Conservation (phyloP, 2,329 filamentous ascomycete genomes). For the Pestalotiopsis sp. region DNA sequence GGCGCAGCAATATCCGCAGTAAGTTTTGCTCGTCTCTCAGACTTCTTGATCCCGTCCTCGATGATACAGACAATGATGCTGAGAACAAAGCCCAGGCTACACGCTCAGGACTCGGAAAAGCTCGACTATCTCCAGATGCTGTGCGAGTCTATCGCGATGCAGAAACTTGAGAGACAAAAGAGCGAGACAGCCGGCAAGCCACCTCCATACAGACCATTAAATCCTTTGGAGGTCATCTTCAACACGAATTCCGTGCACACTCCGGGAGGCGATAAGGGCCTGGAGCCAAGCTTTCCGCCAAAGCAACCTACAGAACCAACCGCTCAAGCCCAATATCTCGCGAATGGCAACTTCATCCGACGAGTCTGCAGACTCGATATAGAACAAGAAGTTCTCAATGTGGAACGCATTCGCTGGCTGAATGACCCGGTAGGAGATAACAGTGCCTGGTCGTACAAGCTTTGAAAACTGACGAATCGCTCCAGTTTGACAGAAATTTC, state of each 20-base stretch:
- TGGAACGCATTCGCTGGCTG: not conserved
- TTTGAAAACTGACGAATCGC: not conserved
- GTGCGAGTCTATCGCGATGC: not conserved
- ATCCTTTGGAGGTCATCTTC: not conserved
- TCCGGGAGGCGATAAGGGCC: not conserved
- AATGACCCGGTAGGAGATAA: not conserved
- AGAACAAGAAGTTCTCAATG: not conserved
- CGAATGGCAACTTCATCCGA: not conserved
- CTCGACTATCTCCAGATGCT: slow-evolving; percentile 4
- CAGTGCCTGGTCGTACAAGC: no score
- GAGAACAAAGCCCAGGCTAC: not conserved
- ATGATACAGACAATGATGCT: not conserved
- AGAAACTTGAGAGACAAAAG: not conserved
- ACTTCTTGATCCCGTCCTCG: not conserved
- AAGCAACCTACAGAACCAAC: not conserved
- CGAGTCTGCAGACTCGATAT: not conserved
- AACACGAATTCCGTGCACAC: not conserved
- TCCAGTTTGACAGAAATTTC: not conserved
- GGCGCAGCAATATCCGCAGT: not conserved
- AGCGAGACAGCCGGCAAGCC: not conserved
- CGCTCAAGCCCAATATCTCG: not conserved
- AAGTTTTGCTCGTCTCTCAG: not conserved
- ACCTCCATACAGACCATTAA: not conserved
- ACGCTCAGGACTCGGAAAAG: not conserved
- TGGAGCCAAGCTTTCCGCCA: not conserved